Conservation (phyloP, 352 stramenopile genomes). For the Pythium aphanidermatum region DNA sequence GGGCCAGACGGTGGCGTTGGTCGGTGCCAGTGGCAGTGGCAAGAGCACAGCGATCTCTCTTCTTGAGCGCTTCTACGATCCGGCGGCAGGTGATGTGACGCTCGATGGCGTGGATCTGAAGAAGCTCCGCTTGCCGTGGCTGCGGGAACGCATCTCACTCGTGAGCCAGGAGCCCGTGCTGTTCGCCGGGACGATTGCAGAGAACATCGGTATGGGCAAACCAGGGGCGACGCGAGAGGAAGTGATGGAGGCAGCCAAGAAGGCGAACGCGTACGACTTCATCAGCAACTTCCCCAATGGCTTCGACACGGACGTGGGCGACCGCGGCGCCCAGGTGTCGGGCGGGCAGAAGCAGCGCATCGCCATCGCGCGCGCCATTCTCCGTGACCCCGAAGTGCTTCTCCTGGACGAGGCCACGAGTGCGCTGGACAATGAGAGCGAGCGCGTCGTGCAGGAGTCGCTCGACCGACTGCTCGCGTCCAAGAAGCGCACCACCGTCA, state of each 20-base stretch:
- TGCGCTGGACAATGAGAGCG: conserved; percentile 4
- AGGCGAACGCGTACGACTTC: conserved; percentile 86
- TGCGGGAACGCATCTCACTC: conserved; percentile 30
- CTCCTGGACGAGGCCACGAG: conserved; percentile 7
- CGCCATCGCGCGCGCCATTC: conserved; percentile 87
- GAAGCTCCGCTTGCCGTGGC: conserved; percentile 32
- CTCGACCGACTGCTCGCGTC: conserved; percentile 12
- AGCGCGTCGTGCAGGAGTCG: conserved; percentile 15
- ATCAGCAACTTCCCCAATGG: conserved; percentile 57
- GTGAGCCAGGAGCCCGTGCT: conserved; percentile 71
- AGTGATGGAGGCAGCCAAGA: conserved; percentile 60
- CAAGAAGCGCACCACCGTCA: conserved; percentile 34
- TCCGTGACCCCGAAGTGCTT: conserved; percentile 65
- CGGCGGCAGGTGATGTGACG: conserved; percentile 27
- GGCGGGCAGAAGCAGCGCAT: conserved; percentile 93
- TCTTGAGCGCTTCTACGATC: conserved; percentile 71
- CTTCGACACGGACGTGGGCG: conserved; percentile 71
- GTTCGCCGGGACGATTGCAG: conserved; percentile 25
- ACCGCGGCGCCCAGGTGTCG: conserved; percentile 81
- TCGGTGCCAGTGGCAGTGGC: conserved; percentile 68
- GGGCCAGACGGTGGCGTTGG: conserved; percentile 70
- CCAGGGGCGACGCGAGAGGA: conserved; percentile 38
- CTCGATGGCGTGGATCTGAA: conserved; percentile 56
- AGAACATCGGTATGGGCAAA: conserved; percentile 46
- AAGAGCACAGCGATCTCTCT: conserved; percentile 71